Evolutionary conservation across 805 yeast genomes (phyloP).

Genomic region (Cyberlindnera maritima): DNA sequence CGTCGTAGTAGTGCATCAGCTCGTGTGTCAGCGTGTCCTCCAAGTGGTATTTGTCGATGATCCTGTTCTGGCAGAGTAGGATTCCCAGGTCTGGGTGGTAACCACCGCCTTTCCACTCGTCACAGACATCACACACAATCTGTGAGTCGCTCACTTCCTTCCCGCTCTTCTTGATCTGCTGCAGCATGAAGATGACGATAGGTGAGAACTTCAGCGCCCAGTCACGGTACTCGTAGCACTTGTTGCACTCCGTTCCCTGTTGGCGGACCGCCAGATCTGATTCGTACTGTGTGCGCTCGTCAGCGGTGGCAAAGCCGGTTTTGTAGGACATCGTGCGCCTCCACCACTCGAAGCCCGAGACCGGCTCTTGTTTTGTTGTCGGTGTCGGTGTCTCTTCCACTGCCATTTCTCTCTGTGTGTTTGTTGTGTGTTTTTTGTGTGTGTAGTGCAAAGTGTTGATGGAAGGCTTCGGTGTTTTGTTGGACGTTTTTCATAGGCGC

Average conservation of each 20-base stretch:
- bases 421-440: background rate
- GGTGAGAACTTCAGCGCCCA: slow-evolving; percentile 85
- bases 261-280: slow-evolving; percentile 45
- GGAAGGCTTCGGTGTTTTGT: no score
- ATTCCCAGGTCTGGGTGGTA: slow-evolving; percentile 90
- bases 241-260: slow-evolving; percentile 53
- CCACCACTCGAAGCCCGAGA: slow-evolving; percentile 75
- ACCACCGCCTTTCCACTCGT: slow-evolving; percentile 85
- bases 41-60: slow-evolving; percentile 64
- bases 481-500: no score
- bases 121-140: slow-evolving; percentile 79
- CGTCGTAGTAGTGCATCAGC: slow-evolving; percentile 89
- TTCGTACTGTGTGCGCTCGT: slow-evolving; percentile 56
- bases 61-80: slow-evolving; percentile 79
- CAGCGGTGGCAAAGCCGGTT: slow-evolving; percentile 61
- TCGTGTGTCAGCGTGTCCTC: slow-evolving; percentile 95
- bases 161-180: slow-evolving; percentile 66
- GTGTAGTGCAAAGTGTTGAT: no score
- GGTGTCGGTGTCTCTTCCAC: background rate
- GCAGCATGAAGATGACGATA: slow-evolving; percentile 80
- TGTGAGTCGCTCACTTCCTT: slow-evolving; percentile 48
- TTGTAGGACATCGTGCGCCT: slow-evolving; percentile 65
- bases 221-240: slow-evolving; percentile 72
- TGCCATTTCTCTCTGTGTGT: no score
- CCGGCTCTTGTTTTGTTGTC: no score